These are phyloP conservation scores for Phialophora tarda DNA, from an alignment of 2,329 filamentous ascomycete genomes.

Conservation along the genomic window DNA sequence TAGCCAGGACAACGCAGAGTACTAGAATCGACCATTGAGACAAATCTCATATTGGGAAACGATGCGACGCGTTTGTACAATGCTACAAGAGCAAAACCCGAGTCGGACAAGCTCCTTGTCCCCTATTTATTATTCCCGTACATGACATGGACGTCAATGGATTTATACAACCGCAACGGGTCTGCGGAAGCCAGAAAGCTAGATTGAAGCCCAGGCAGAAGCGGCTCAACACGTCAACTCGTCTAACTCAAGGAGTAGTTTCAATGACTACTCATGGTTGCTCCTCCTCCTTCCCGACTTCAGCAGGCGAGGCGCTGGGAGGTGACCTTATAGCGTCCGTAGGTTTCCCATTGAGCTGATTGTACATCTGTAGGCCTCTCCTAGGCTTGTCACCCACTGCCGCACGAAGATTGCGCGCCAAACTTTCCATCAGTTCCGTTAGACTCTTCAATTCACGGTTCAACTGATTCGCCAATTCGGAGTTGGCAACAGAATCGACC, in stretches of 20 bases:
- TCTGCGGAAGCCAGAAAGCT: background rate
- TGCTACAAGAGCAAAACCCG: background rate
- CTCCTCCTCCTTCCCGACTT: background rate
- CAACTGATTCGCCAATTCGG: conserved; percentile 40
- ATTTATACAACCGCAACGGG: background rate
- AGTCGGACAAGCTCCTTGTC: background rate
- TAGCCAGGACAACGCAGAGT: background rate
- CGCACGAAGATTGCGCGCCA: conserved; percentile 52
- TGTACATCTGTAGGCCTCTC: conserved; percentile 32
- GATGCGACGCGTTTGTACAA: background rate
- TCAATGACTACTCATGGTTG: background rate
- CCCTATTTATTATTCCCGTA: background rate
- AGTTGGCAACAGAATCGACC: conserved; percentile 39
- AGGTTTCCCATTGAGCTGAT: conserved; percentile 21
- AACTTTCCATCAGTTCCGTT: conserved; percentile 56
- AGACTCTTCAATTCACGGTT: conserved; percentile 39
- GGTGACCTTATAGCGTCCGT: background rate
- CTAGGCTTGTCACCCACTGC: conserved; percentile 43
- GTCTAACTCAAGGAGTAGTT: background rate
- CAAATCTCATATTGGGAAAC: background rate
- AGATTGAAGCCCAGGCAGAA: background rate
- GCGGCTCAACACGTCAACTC: background rate
- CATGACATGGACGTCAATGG: background rate
- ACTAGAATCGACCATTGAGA: background rate
- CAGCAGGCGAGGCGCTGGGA: conserved; percentile 2